Evolutionary conservation across 2,329 filamentous ascomycete species (phyloP).

Genomic region (Phaeomoniella chlamydospora): DNA sequence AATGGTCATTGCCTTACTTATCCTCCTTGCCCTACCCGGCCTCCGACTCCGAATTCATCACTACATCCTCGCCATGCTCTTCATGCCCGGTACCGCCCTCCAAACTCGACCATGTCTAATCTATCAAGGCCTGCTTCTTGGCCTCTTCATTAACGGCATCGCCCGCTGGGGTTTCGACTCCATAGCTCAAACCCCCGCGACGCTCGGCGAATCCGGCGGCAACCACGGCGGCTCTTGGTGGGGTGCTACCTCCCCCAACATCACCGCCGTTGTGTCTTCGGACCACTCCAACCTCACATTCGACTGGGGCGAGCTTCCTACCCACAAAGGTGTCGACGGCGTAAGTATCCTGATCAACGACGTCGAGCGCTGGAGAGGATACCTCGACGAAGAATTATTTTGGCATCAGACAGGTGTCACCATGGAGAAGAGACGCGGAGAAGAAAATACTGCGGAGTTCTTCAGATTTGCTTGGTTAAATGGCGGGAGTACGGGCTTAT

Average conservation of each 20-base stretch:
- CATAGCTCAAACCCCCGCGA: conserved; percentile 66
- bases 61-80: conserved; percentile 75
- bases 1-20: conserved; percentile 50
- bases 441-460: conserved; percentile 18
- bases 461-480: conserved; percentile 32
- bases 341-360: conserved; percentile 48
- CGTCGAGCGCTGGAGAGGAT: conserved; percentile 45
- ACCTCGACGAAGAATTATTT: conserved; percentile 32
- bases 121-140: conserved; percentile 80
- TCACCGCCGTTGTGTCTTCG: conserved; percentile 24
- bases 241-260: conserved; percentile 33
- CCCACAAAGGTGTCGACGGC: conserved; percentile 31
- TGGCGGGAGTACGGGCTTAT: conserved; percentile 9
- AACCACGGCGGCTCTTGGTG: conserved; percentile 28
- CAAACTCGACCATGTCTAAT: conserved; percentile 73
- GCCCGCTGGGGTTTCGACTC: conserved; percentile 89
- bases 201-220: conserved; percentile 40
- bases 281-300: conserved; percentile 27
- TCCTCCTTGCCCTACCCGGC: conserved; percentile 58
- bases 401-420: conserved; percentile 17
- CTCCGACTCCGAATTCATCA: conserved; percentile 84
- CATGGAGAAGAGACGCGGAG: conserved; percentile 4
- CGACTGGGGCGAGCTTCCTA: conserved; percentile 21
- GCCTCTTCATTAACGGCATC: conserved; percentile 85
- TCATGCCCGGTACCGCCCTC: conserved; percentile 77